A percentile compares a stretch with the other conserved stretches of the same genome.
phyloP scores from a whole-genome alignment of 768 basidiomycete species.

The Lentinula sp. region DNA sequence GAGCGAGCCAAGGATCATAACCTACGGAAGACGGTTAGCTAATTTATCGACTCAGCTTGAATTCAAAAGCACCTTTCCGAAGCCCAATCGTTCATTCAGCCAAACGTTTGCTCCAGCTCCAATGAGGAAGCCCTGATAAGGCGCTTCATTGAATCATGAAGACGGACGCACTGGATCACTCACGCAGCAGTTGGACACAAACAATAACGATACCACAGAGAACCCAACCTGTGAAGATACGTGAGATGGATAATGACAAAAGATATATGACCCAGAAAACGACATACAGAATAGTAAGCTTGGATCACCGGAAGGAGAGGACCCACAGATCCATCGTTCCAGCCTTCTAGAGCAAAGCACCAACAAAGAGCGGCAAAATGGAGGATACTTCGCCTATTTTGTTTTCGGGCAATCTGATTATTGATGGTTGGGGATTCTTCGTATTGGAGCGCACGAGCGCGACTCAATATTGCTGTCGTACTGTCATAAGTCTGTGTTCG shows the following conservation, averaged over 20 bases:
- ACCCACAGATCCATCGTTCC: conserved; percentile 74
- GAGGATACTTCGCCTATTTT: conserved; percentile 16
- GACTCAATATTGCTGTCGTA: not conserved
- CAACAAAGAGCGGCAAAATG: conserved; percentile 54
- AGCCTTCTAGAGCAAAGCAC: conserved; percentile 60
- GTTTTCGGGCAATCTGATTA: not conserved
- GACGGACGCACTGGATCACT: not conserved
- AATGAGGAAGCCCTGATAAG: conserved; percentile 33
- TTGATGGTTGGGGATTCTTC: not conserved
- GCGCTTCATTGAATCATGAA: not conserved
- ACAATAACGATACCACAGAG: not conserved
- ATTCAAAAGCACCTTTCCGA: conserved; percentile 30
- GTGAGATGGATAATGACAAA: not conserved
- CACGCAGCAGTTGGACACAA: conserved; percentile 1
- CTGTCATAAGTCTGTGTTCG: not conserved
- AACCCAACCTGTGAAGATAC: conserved; percentile 1
- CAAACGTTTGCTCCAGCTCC: conserved; percentile 42
- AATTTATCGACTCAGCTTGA: not conserved
- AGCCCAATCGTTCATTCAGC: conserved; percentile 35
- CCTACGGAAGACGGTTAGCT: not conserved
- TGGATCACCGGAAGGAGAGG: conserved; percentile 55
- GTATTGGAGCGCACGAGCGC: not conserved
- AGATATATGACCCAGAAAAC: not conserved
- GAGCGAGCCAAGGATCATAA: conserved; percentile 10
- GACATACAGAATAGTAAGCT: not conserved